Evolutionary conservation across 2,329 filamentous ascomycete genomes (phyloP).

Genomic region (Blumeriella jaapii): DNA sequence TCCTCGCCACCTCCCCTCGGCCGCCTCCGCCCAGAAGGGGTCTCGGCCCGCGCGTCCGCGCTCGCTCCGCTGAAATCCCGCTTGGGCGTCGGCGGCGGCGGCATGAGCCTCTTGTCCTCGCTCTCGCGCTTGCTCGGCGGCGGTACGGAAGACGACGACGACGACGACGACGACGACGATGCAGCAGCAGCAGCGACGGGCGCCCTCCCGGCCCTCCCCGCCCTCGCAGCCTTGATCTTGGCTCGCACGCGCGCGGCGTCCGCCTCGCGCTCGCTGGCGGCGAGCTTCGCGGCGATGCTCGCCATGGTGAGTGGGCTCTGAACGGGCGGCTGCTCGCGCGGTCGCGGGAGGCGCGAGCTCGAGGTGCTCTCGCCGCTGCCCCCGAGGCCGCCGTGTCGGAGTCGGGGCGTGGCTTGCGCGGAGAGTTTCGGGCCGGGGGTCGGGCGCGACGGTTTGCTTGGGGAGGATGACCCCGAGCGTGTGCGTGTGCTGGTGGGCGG

Average conservation of each 20-base stretch:
- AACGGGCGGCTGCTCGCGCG: constrained; percentile 27
- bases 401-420: constrained; percentile 15
- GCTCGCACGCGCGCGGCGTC: constrained; percentile 51
- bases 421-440: constrained; percentile 5
- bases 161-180: too few species aligned
- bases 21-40: not conserved
- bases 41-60: not conserved
- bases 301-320: constrained; percentile 51
- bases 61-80: constrained; percentile 9
- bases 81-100: constrained; percentile 19
- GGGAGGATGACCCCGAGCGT: constrained; percentile 6
- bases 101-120: constrained; percentile 23
- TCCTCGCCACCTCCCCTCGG: not conserved
- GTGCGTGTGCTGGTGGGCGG: constrained; percentile 1
- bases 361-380: constrained; percentile 5
- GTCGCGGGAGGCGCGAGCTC: constrained; percentile 18
- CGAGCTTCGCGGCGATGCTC: constrained; percentile 50
- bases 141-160: too few species aligned
- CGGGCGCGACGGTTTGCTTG: constrained; percentile 4
- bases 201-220: constrained; percentile 28
- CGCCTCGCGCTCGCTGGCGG: constrained; percentile 51
- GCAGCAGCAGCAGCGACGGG: constrained; percentile 1
- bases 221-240: constrained; percentile 45
- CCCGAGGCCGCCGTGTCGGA: not conserved
- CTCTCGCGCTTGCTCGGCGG: not conserved